Conservation (phyloP, 805 yeast genomes). For the Candida lessepsii region DNA sequence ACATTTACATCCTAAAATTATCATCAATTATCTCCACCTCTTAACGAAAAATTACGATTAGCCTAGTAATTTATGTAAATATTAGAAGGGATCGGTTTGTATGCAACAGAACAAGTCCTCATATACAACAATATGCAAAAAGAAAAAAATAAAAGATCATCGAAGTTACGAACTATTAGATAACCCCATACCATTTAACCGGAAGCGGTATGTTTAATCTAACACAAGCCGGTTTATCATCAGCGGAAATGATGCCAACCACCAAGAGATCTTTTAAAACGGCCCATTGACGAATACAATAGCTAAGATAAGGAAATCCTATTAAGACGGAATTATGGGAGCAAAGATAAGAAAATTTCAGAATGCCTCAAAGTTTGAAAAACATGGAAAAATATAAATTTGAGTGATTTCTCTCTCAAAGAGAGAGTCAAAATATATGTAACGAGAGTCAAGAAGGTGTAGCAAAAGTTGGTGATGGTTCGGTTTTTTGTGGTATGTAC, state of each 20-base stretch:
- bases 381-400: conserved; percentile 9
- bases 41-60: too few species aligned
- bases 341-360: conserved; percentile 9
- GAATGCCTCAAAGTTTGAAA: conserved; percentile 7
- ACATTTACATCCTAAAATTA: too few species aligned
- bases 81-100: too few species aligned
- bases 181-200: too few species aligned
- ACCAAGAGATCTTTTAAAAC: background rate
- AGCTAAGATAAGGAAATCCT: conserved; percentile 6
- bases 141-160: too few species aligned
- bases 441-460: conserved; percentile 18
- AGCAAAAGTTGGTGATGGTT: conserved; percentile 3
- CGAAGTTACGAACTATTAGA: too few species aligned
- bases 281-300: background rate
- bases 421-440: conserved; percentile 17
- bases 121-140: too few species aligned
- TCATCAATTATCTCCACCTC: too few species aligned
- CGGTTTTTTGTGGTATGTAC: background rate
- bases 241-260: background rate
- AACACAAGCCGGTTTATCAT: too few species aligned
- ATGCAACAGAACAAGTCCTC: too few species aligned
- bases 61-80: too few species aligned
- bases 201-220: too few species aligned
- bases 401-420: conserved; percentile 8
- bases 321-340: background rate